Evolutionary conservation across 495 filamentous ascomycete genomes (phyloP).

Genomic region (Lophium mytilinum): DNA sequence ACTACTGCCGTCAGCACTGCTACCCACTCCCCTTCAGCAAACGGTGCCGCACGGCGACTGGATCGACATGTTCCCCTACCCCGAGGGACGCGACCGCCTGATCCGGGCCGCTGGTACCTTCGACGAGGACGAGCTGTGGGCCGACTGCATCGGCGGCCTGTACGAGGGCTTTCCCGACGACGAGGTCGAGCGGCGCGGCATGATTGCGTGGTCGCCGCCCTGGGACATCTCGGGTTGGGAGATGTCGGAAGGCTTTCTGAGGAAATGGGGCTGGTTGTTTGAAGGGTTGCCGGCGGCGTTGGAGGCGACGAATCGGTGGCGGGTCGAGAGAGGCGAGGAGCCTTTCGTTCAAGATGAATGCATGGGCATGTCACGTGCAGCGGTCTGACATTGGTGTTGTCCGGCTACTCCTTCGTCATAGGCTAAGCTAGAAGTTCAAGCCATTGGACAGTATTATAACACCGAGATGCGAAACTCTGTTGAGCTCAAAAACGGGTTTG

Average conservation of each 20-base stretch:
- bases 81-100: slow-evolving; percentile 34
- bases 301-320: slow-evolving; percentile 40
- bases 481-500: too few relatives aligned
- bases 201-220: slow-evolving; percentile 37
- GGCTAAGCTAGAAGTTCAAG: too few relatives aligned
- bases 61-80: slow-evolving; percentile 36
- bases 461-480: too few relatives aligned
- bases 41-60: slow-evolving; percentile 35
- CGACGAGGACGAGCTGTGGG: slow-evolving; percentile 39
- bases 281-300: slow-evolving; percentile 25
- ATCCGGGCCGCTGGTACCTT: slow-evolving; percentile 34
- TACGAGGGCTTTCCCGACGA: slow-evolving; percentile 37
- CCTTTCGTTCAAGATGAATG: too few relatives aligned
- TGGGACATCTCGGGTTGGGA: slow-evolving; percentile 40
- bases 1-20: slow-evolving; percentile 27
- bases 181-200: slow-evolving; percentile 33
- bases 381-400: too few relatives aligned
- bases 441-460: too few relatives aligned
- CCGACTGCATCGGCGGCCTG: slow-evolving; percentile 35
- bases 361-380: too few relatives aligned
- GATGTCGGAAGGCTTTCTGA: slow-evolving; percentile 40
- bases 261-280: slow-evolving; percentile 40
- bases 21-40: slow-evolving; percentile 35
- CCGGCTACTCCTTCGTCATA: too few relatives aligned
- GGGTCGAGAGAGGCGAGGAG: slow-evolving; percentile 32